Evolutionary conservation across 768 basidiomycete genomes (phyloP), one percentile per base, ranked within the genome.

Genomic region (Boletus patriciae): DNA sequence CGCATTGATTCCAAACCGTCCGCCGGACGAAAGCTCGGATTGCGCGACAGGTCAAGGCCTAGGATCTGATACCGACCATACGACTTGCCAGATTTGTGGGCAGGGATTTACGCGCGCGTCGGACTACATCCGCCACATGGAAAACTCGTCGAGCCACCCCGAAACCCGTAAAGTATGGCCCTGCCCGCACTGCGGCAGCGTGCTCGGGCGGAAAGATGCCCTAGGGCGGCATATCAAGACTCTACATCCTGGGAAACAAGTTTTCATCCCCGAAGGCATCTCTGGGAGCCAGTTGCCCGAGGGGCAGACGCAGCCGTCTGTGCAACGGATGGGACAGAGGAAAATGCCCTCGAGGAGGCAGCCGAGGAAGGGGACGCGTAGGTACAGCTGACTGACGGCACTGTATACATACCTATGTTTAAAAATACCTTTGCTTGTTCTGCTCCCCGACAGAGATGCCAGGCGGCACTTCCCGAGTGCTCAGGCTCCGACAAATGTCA

Each of bases 121-220:
- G 6, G 67, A 68, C 23, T 59, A 57, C n/a, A 4, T 52, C 6
- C 67, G 67, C 1, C 67, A 68, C 38, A 19, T 65, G 0, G 47
- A 69, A 44, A 67, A 68, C 16, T 65, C 66, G 3, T 25, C 60
- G 0, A 57, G 13, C 15, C 66, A 70, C 47, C 66, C 66, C 0
- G 67, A 62, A 16, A 68, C 67, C 0, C 62, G 68, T 3, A 67
- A 57, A 36, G n/a, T 67, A 36, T 68, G 68, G 67, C 65, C 60
- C 1, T 70, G 68, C 12, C 54, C 56, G 7, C 42, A 60, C 31
- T 70, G 68, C 23, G 36, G 66, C 1, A 63, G 50, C 6, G 13
- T 31, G 0, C 29, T 70, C n/a, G 66, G 69, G n/a, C 66, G 68
- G 7, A 61, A 54, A 34, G 68, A 70, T 33, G 70, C 68, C 4